Evolutionary conservation across 148 eudicot species (phyloP).

Genomic region (Pharnaceum exiguum): DNA sequence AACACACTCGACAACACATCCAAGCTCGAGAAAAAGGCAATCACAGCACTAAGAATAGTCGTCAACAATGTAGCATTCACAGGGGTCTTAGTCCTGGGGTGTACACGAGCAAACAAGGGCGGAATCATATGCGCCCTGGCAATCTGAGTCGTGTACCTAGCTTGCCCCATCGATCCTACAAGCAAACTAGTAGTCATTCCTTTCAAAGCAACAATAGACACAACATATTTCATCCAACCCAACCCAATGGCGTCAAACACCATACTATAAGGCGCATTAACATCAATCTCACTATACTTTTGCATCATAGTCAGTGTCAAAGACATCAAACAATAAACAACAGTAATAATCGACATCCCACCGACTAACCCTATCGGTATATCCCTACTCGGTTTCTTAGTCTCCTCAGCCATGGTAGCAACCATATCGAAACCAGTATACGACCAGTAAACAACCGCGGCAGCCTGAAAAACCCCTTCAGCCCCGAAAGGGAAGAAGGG

Average conservation of each 20-base stretch:
- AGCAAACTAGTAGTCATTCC: slow-evolving; percentile 94
- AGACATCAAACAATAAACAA: slow-evolving; percentile 84
- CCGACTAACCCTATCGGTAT: slow-evolving; percentile 87
- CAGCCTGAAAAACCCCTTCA: slow-evolving; percentile 68
- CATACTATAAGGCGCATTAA: slow-evolving; percentile 73
- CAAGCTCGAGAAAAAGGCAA: slow-evolving; percentile 75
- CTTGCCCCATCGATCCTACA: slow-evolving; percentile 83
- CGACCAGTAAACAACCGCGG: slow-evolving; percentile 91
- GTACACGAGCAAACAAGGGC: slow-evolving; percentile 80
- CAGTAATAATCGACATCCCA: slow-evolving; percentile 70
- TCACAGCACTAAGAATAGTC: slow-evolving; percentile 52
- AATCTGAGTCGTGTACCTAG: slow-evolving; percentile 87
- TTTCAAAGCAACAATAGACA: slow-evolving; percentile 65
- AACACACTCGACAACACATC: slow-evolving; percentile 84
- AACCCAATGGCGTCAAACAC: slow-evolving; percentile 71
- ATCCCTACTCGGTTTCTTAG: slow-evolving; percentile 62
- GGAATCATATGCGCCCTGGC: slow-evolving; percentile 95
- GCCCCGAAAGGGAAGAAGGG: slow-evolving; percentile 84
- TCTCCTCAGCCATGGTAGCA: slow-evolving; percentile 94
- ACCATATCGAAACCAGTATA: slow-evolving; percentile 93
- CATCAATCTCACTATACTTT: slow-evolving; percentile 66
- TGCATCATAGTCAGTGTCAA: slow-evolving; percentile 69
- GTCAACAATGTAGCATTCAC: slow-evolving; percentile 69
- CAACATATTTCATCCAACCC: slow-evolving; percentile 90
- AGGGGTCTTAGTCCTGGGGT: slow-evolving; percentile 84